Percentiles rank a stretch among this genome's conserved stretches.
These are phyloP conservation scores for Rhizophora apiculata DNA, from an alignment of 345 rosid genomes.

Conservation along the genomic window DNA sequence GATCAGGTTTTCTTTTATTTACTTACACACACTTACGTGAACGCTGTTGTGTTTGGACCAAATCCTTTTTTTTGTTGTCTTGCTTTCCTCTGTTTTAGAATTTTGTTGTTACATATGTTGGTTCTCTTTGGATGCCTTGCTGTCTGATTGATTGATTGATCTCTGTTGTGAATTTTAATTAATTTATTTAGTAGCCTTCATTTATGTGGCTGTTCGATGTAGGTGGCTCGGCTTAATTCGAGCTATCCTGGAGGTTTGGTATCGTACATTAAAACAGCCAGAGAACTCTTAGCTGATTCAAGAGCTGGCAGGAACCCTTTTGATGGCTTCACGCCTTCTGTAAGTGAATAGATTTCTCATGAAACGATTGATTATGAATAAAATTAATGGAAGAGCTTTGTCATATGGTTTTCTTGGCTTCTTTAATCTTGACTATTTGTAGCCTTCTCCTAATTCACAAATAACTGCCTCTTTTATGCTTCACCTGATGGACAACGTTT, in stretches of 20 bases:
- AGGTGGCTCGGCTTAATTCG: conserved; percentile 71
- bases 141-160: too few relatives aligned
- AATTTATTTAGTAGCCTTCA: not conserved
- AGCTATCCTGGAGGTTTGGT: conserved; percentile 91
- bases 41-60: not conserved
- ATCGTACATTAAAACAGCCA: conserved; percentile 64
- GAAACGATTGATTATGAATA: conserved; percentile 26
- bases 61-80: not conserved
- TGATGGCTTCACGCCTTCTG: conserved; percentile 95
- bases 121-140: too few relatives aligned
- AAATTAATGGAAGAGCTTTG: conserved; percentile 6
- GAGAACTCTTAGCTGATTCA: conserved; percentile 82
- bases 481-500: not conserved
- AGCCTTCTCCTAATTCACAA: not conserved
- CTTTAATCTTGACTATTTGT: not conserved
- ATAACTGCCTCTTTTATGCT: not conserved
- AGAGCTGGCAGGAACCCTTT: conserved; percentile 88
- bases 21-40: not conserved
- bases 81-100: too few relatives aligned
- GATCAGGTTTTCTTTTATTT: conserved; percentile 48
- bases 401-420: too few relatives aligned
- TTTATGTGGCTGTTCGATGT: conserved; percentile 32
- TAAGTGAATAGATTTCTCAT: conserved; percentile 26
- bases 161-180: too few relatives aligned
- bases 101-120: too few relatives aligned